Evolutionary conservation across 495 filamentous ascomycete genomes (phyloP), one percentile per base, ranked within the genome.

Genomic region (Neurospora intermedia): DNA sequence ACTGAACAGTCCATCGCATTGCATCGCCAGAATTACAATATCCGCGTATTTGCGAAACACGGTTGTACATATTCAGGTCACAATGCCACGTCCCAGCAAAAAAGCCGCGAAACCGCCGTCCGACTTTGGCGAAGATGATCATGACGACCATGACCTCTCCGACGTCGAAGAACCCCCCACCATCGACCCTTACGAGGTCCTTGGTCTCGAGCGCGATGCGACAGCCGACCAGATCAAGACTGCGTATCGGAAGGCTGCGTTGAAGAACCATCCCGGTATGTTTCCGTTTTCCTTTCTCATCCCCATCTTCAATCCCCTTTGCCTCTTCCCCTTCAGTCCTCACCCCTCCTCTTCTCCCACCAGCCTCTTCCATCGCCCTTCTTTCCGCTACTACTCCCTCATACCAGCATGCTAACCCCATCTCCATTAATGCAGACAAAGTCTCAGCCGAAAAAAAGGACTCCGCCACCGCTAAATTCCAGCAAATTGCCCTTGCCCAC

Each of bases 211-310:
- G 18, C 85, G 87, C 46, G 86, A 88, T 20, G 89, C 91, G 38
- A 86, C 87, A 13, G 87, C 90, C 41, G 80, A 89, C 40, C 91
- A 97, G 74, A 89, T 99, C 77, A 92, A 94, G 72, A 89, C 90
- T 71, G 93, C 93, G 69, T 99, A 97, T 84, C 90, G 94, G 43
- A 93, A 92, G 79, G 91, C 93, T 5, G 93, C 96, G 0, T 85
- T 98, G 11, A 93, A 92, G 80, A 93, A 93, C 80, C 96, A 99
- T 80, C 96, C 96, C 11, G 95, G 97, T 85, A 92, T 91, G 82
- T 42, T 42, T 40, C 0, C 7, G 69, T 11, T 7, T 6, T 11
- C 10, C 16, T 7, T 6, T 18, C 10, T 4, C 2, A 18, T 13
- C 3, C 0, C 5, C 11, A 6, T 20, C n/a, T 27, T 13, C 6